phyloP scores from a whole-genome alignment of 2,329 filamentous ascomycete genomes.

The Aspergillus cejpii region DNA sequence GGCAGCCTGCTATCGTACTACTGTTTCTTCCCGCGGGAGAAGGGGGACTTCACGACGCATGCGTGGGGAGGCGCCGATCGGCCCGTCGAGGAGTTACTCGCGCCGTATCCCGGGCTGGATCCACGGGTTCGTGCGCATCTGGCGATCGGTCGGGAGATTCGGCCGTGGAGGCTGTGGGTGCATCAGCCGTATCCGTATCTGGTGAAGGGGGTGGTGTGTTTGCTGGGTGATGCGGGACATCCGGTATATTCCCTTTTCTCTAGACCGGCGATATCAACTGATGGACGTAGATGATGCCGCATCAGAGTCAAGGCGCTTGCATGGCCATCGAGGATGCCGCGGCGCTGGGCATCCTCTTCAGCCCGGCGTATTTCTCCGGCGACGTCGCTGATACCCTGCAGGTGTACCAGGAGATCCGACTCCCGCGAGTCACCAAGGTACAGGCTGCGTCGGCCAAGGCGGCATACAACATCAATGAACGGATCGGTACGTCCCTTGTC shows the following conservation, averaged over 20 bases:
- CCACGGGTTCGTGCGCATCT: constrained; percentile 52
- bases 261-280: background rate
- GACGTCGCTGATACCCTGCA: constrained; percentile 45
- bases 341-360: constrained; percentile 57
- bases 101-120: constrained; percentile 56
- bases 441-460: constrained; percentile 54
- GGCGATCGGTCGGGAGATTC: constrained; percentile 55
- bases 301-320: constrained; percentile 63
- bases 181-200: constrained; percentile 58
- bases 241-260: constrained; percentile 40
- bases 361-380: constrained; percentile 42
- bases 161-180: constrained; percentile 60
- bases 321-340: constrained; percentile 64
- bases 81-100: constrained; percentile 54
- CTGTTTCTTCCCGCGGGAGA: constrained; percentile 59
- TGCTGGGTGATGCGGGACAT: constrained; percentile 62
- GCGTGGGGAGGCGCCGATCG: constrained; percentile 51
- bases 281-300: constrained; percentile 54
- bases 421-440: constrained; percentile 51
- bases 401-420: constrained; percentile 49
- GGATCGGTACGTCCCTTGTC: constrained; percentile 45
- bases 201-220: constrained; percentile 46
- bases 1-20: constrained; percentile 62
- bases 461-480: constrained; percentile 56
- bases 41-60: constrained; percentile 56